Evolutionary conservation across 306 rosid species (phyloP).

Genomic region (Cucumis hystrix): DNA sequence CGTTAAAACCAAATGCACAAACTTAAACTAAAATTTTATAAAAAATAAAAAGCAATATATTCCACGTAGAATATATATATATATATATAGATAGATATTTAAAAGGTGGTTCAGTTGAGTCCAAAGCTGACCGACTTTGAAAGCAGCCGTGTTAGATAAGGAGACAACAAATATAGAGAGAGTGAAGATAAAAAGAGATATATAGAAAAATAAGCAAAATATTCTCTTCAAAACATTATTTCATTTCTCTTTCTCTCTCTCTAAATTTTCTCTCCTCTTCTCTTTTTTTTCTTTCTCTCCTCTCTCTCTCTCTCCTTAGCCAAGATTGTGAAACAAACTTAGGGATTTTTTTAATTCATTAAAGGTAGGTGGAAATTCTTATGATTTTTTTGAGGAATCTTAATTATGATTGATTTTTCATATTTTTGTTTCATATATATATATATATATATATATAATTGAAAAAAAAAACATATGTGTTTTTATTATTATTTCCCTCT

Average conservation of each 20-base stretch:
- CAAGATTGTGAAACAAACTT: slow-evolving; percentile 1
- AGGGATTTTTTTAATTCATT: neutral
- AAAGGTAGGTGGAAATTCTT: neutral
- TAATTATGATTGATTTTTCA: neutral
- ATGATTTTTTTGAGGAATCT: neutral
- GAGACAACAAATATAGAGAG: slow-evolving; percentile 18
- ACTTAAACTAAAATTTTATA: no score
- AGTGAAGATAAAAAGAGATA: slow-evolving; percentile 12
- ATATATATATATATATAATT: no score
- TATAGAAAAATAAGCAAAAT: neutral
- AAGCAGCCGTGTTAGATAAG: slow-evolving; percentile 69
- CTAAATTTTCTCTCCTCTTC: neutral
- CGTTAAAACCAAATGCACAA: no score
- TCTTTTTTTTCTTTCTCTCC: neutral
- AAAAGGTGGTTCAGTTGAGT: slow-evolving; percentile 45
- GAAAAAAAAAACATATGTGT: neutral
- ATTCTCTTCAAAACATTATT: slow-evolving; percentile 18
- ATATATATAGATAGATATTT: no score
- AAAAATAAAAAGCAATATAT: no score
- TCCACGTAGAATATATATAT: neutral
- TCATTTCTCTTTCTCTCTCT: slow-evolving; percentile 11
- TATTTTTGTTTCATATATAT: neutral
- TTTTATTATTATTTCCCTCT: neutral
- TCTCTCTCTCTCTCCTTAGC: neutral
- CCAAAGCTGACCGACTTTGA: slow-evolving; percentile 64